Percentiles rank a stretch among this genome's conserved stretches.
These are phyloP conservation scores for Trametes sp. DNA, from an alignment of 1,284 basidiomycete genomes.

Conservation along the genomic window DNA sequence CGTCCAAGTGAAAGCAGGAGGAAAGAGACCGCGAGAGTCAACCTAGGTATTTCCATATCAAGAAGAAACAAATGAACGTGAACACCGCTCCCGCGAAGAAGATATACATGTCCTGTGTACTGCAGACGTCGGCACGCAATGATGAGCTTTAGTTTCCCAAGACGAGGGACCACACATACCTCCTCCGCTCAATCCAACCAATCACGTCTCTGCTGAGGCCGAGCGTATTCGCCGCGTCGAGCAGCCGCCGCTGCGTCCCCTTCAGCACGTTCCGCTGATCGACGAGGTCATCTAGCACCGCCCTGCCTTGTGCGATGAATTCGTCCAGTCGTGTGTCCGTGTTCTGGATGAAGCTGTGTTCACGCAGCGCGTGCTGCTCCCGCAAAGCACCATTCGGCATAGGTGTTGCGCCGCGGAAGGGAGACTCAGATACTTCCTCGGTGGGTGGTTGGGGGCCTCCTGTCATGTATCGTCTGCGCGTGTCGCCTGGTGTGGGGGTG, in stretches of 20 bases:
- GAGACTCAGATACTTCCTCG: conserved; percentile 68
- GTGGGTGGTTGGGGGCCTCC: conserved; percentile 52
- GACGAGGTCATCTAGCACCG: conserved; percentile 88
- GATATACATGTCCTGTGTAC: conserved; percentile 93
- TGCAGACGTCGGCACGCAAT: conserved; percentile 41
- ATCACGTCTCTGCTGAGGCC: conserved; percentile 93
- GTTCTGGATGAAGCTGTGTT: conserved; percentile 87
- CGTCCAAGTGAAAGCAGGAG: conserved; percentile 11
- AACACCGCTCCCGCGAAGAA: conserved; percentile 85
- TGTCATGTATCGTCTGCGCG: conserved; percentile 64
- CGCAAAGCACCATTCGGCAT: conserved; percentile 61
- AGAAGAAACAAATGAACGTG: conserved; percentile 90
- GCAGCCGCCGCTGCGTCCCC: conserved; percentile 83
- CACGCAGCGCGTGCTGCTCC: conserved; percentile 81
- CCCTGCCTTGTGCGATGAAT: conserved; percentile 89
- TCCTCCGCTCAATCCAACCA: conserved; percentile 93
- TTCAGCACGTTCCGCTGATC: conserved; percentile 93
- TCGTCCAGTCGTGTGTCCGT: conserved; percentile 85
- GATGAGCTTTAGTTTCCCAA: background rate
- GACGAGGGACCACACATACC: conserved; percentile 53
- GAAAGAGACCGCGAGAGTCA: conserved; percentile 40
- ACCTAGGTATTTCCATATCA: conserved; percentile 91
- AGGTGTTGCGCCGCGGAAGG: conserved; percentile 69
- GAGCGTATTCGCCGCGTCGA: conserved; percentile 91
- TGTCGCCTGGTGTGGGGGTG: conserved; percentile 58